Evolutionary conservation across 2,329 filamentous ascomycete species (phyloP).

Genomic region (Beauveria bassiana): DNA sequence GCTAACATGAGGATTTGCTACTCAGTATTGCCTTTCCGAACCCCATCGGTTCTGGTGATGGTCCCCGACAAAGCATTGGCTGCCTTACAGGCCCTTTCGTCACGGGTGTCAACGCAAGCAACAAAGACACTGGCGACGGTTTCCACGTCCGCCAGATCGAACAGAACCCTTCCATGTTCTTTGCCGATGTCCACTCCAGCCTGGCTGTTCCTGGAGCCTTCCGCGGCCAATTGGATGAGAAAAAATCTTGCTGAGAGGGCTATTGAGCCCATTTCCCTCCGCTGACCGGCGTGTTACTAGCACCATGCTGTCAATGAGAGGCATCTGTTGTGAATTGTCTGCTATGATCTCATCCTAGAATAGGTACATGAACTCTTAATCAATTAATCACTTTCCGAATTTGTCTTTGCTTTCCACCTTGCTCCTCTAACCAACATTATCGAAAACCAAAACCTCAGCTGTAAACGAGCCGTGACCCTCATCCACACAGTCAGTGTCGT

Average conservation of each 20-base stretch:
- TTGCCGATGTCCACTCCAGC: conserved; percentile 44
- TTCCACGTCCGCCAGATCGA: conserved; percentile 45
- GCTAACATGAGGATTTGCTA: neutral
- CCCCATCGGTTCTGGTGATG: conserved; percentile 29
- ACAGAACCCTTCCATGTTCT: conserved; percentile 40
- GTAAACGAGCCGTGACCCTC: too few species aligned
- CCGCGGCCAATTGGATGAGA: conserved; percentile 37
- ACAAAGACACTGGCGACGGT: conserved; percentile 28
- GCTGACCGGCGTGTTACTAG: too few species aligned
- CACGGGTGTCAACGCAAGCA: conserved; percentile 24
- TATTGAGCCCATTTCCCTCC: neutral
- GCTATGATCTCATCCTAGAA: too few species aligned
- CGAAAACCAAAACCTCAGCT: too few species aligned
- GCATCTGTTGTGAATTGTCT: too few species aligned
- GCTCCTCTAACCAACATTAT: too few species aligned
- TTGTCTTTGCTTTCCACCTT: too few species aligned
- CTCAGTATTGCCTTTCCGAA: conserved; percentile 41
- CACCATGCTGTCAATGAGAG: too few species aligned
- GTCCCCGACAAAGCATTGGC: conserved; percentile 30
- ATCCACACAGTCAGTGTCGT: neutral
- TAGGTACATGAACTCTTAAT: too few species aligned
- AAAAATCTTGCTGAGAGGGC: neutral
- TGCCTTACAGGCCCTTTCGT: conserved; percentile 31
- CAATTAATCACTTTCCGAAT: too few species aligned
- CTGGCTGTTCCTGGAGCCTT: conserved; percentile 42